phyloP scores from a whole-genome alignment of 78 protist genomes.

The Dictyostelium firmibasis region DNA sequence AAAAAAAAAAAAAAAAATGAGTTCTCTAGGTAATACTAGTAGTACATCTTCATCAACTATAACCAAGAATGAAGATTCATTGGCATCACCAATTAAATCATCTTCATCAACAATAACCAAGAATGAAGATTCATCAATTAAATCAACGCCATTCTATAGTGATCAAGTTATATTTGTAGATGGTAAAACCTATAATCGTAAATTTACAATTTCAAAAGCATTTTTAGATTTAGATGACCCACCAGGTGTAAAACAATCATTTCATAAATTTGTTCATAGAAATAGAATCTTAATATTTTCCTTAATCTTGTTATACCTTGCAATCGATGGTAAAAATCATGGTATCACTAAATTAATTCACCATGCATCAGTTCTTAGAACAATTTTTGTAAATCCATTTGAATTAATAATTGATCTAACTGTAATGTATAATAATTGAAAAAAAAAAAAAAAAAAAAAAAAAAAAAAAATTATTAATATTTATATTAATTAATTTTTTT shows the following conservation, averaged over 20 bases:
- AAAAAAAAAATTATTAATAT: background rate
- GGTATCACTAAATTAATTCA: background rate
- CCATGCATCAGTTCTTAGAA: background rate
- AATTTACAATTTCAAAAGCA: conserved; percentile 36
- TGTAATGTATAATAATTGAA: background rate
- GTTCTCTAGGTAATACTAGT: no score
- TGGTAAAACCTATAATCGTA: conserved; percentile 11
- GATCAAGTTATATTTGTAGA: background rate
- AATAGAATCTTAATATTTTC: conserved; percentile 51
- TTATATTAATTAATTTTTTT: no score
- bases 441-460: background rate
- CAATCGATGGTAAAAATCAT: conserved; percentile 5
- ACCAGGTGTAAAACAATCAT: conserved; percentile 6
- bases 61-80: background rate
- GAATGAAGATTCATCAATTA: background rate
- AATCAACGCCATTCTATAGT: background rate
- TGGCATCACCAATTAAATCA: background rate
- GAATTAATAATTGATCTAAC: background rate
- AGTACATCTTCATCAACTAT: background rate
- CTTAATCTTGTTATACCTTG: background rate
- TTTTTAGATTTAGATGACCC: conserved; percentile 27
- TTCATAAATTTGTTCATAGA: conserved; percentile 39
- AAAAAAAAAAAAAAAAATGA: no score
- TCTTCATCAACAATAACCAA: background rate
- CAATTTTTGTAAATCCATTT: conserved; percentile 46